Evolutionary conservation across 192 early-diverging fungal genomes (phyloP).

Genomic region (Dimargaris cristalligena): DNA sequence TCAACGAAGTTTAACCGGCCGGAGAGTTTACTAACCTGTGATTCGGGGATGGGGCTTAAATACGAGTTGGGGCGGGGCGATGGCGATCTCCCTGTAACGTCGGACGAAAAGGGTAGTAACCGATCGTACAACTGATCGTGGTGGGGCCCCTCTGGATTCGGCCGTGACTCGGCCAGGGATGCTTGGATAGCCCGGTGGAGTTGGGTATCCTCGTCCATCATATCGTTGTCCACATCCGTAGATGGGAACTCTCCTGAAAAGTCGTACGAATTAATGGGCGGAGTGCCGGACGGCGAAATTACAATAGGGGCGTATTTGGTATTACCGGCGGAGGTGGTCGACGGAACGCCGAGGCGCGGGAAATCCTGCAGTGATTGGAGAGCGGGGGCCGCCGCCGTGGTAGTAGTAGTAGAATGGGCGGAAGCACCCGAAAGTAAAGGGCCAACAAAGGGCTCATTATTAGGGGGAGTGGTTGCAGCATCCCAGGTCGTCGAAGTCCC

Average conservation of each 20-base stretch:
- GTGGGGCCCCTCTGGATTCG: neutral
- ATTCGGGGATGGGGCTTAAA: too few species aligned
- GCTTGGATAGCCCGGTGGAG: conserved; percentile 7
- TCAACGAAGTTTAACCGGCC: too few species aligned
- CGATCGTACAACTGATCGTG: neutral
- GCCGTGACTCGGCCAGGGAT: neutral
- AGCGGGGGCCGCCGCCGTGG: neutral
- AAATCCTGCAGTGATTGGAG: neutral
- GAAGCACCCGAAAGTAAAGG: neutral
- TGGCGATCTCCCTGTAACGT: too few species aligned
- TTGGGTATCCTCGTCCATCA: neutral
- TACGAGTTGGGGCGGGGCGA: too few species aligned
- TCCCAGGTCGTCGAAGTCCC: neutral
- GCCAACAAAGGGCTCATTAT: neutral
- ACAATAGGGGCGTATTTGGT: neutral
- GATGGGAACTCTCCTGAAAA: neutral
- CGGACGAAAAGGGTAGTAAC: neutral
- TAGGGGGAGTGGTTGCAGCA: neutral
- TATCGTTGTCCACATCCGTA: neutral
- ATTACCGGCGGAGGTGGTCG: neutral
- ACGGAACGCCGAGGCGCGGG: neutral
- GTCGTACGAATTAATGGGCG: neutral
- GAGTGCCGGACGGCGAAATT: neutral
- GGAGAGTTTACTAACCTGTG: too few species aligned
- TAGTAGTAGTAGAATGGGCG: neutral